Evolutionary conservation across 2,329 filamentous ascomycete species (phyloP).

Genomic region (Alternaria rosae): DNA sequence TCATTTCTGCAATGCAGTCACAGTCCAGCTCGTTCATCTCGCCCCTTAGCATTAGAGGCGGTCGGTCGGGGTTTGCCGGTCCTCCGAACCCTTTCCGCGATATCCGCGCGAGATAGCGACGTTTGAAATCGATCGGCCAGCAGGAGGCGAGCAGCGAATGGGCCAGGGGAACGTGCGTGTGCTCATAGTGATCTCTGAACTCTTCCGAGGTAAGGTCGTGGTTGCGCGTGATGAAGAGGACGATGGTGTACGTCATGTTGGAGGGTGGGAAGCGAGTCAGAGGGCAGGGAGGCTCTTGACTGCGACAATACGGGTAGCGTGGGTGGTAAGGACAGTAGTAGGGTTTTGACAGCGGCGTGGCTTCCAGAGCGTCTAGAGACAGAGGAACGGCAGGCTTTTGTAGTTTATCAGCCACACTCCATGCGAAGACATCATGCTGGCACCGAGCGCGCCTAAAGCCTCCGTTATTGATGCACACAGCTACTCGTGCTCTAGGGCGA

Average conservation of each 20-base stretch:
- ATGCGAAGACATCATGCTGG: constrained; percentile 1
- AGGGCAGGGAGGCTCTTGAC: neutral
- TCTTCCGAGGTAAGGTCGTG: constrained; percentile 29
- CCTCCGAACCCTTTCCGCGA: constrained; percentile 36
- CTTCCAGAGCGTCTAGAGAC: constrained; percentile 21
- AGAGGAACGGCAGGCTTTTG: constrained; percentile 16
- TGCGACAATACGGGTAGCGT: neutral
- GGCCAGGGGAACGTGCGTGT: constrained; percentile 34
- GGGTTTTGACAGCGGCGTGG: constrained; percentile 17
- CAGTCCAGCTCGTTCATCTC: constrained; percentile 32
- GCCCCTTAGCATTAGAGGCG: constrained; percentile 32
- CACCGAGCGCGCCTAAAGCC: constrained; percentile 8
- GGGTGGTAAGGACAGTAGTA: neutral
- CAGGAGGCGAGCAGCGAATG: constrained; percentile 24
- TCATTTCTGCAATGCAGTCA: constrained; percentile 37
- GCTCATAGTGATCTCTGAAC: constrained; percentile 41
- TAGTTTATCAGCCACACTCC: neutral
- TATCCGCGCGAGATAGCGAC: constrained; percentile 38
- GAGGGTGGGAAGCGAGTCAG: neutral
- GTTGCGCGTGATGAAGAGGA: constrained; percentile 37
- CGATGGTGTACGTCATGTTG: constrained; percentile 35
- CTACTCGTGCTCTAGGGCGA: constrained; percentile 16
- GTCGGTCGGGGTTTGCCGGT: constrained; percentile 32
- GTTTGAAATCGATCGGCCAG: constrained; percentile 33
- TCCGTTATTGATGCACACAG: constrained; percentile 3